Percentiles rank a stretch among this genome's conserved stretches.
Conservation (phyloP, 176 grass and related monocot genomes). For the Cymbopogon citratus region DNA sequence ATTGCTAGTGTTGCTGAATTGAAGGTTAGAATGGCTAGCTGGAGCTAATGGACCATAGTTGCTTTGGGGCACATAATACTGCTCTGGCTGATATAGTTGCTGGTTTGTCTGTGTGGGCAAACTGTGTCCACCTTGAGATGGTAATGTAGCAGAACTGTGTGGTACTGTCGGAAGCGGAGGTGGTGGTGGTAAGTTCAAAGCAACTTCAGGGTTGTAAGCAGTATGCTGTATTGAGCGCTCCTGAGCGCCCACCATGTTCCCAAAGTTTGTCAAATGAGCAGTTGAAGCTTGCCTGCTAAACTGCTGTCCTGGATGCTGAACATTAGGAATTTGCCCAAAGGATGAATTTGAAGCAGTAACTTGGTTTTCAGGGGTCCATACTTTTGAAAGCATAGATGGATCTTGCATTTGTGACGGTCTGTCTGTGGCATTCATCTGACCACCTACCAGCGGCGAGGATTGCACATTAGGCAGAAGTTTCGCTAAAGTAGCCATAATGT, state of each 20-base stretch:
- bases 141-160: constrained; percentile 21
- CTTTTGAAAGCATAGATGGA: constrained; percentile 22
- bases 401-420: constrained; percentile 32
- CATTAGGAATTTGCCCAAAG: constrained; percentile 32
- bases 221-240: constrained; percentile 38
- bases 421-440: constrained; percentile 28
- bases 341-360: constrained; percentile 9
- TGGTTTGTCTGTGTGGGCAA: constrained; percentile 42
- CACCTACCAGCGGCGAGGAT: constrained; percentile 28
- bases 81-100: constrained; percentile 53
- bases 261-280: constrained; percentile 41
- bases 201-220: constrained; percentile 41
- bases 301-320: constrained; percentile 40
- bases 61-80: constrained; percentile 38
- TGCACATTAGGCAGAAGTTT: constrained; percentile 61
- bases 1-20: constrained; percentile 27
- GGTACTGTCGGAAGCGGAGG: constrained; percentile 15
- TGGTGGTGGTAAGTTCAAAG: constrained; percentile 41
- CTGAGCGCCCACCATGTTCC: constrained; percentile 21
- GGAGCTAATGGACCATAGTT: constrained; percentile 26
- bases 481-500: constrained; percentile 73
- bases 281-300: constrained; percentile 37
- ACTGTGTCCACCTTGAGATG: constrained; percentile 35
- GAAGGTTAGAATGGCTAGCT: constrained; percentile 28
- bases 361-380: constrained; percentile 40